phyloP scores from a whole-genome alignment of 441 rosid species.

The Viola pubescens region DNA sequence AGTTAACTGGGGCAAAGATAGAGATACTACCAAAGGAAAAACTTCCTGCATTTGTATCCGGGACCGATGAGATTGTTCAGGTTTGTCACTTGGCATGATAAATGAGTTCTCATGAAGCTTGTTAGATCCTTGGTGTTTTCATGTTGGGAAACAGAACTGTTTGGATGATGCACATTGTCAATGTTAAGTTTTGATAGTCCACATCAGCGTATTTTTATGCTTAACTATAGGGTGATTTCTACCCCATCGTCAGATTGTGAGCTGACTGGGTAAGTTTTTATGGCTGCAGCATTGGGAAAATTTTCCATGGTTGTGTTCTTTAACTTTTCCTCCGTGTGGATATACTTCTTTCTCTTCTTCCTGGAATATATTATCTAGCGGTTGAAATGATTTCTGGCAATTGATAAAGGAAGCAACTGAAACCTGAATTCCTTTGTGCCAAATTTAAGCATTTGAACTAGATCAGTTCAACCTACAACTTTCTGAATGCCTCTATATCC shows the following conservation, averaged over 20 bases:
- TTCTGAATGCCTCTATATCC: slow-evolving; percentile 20
- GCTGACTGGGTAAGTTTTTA: too few relatives aligned
- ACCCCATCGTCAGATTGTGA: too few relatives aligned
- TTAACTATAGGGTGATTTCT: not conserved
- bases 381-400: slow-evolving; percentile 11
- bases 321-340: not conserved
- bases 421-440: slow-evolving; percentile 6
- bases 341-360: not conserved
- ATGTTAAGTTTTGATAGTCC: not conserved
- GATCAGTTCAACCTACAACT: slow-evolving; percentile 10
- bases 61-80: slow-evolving; percentile 71
- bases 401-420: slow-evolving; percentile 7
- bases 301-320: not conserved
- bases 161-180: slow-evolving; percentile 7
- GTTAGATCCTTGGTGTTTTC: not conserved
- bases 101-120: not conserved
- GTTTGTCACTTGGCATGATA: slow-evolving; percentile 28
- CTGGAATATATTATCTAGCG: slow-evolving; percentile 2
- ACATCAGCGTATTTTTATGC: not conserved
- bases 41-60: slow-evolving; percentile 49
- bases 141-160: slow-evolving; percentile 2
- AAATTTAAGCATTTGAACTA: slow-evolving; percentile 9
- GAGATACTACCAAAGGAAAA: slow-evolving; percentile 65
- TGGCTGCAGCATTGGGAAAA: not conserved
- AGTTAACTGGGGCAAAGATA: slow-evolving; percentile 64